Evolutionary conservation across 352 stramenopile species (phyloP).

Genomic region (Pythium pyrilobum): DNA sequence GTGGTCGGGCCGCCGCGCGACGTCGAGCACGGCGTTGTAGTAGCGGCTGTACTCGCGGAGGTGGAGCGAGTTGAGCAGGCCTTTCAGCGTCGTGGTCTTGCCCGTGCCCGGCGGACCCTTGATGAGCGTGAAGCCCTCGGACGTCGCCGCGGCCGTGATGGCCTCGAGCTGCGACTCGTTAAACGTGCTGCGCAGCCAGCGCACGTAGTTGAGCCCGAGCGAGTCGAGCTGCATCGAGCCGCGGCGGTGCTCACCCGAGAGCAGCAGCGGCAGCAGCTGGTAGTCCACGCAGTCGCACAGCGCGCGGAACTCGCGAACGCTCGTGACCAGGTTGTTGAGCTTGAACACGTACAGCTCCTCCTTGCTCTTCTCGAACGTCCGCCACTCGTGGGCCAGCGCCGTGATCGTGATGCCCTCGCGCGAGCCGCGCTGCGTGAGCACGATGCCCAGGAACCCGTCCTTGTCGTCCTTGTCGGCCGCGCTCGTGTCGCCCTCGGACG

Average conservation of each 20-base stretch:
- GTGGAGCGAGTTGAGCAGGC: constrained; percentile 89
- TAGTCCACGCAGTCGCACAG: constrained; percentile 82
- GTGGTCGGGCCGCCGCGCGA: constrained; percentile 67
- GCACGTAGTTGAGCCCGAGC: constrained; percentile 73
- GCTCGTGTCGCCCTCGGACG: not conserved
- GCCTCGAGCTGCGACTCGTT: constrained; percentile 90
- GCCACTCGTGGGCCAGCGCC: constrained; percentile 49
- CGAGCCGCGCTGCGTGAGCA: constrained; percentile 55
- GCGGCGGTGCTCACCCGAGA: constrained; percentile 63
- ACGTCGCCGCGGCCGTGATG: constrained; percentile 84
- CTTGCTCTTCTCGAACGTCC: constrained; percentile 35
- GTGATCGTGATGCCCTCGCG: constrained; percentile 73
- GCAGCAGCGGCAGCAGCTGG: constrained; percentile 61
- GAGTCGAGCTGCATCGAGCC: constrained; percentile 80
- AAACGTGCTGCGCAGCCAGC: constrained; percentile 73
- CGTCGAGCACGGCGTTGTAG: constrained; percentile 86
- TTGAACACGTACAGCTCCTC: constrained; percentile 72
- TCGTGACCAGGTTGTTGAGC: constrained; percentile 86
- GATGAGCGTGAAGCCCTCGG: constrained; percentile 89
- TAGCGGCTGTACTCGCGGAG: constrained; percentile 91
- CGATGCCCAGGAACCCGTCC: constrained; percentile 62
- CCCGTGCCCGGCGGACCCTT: constrained; percentile 88
- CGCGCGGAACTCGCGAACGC: constrained; percentile 80
- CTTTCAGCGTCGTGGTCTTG: constrained; percentile 92
- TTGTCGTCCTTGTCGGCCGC: not conserved